A percentile compares a stretch with the other conserved stretches of the same genome.
Evolutionary conservation across 2,329 filamentous ascomycete species (phyloP).

Genomic region (Cercospora sesami): DNA sequence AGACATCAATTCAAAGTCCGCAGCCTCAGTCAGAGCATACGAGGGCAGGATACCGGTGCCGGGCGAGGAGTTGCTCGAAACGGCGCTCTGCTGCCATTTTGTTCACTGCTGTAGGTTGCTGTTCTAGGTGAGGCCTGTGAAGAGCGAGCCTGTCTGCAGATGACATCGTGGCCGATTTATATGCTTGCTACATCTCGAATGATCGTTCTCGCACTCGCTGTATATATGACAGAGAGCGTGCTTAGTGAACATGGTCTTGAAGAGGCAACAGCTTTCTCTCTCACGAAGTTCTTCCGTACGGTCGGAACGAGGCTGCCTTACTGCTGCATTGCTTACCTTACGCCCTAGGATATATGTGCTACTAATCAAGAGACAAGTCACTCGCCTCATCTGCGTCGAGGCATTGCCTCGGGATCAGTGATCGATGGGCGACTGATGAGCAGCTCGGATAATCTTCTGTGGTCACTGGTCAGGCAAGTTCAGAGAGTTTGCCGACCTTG

Average conservation of each 20-base stretch:
- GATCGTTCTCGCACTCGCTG: background rate
- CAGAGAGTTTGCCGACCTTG: background rate
- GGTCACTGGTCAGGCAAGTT: background rate
- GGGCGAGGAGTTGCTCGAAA: background rate
- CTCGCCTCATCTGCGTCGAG: background rate
- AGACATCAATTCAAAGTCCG: background rate
- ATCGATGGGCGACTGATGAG: background rate
- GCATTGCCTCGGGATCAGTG: background rate
- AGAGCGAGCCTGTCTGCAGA: background rate
- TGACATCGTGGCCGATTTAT: background rate
- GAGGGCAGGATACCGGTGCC: background rate
- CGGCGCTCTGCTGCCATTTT: background rate
- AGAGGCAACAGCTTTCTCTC: background rate
- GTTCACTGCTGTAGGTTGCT: background rate
- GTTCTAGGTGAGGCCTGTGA: background rate
- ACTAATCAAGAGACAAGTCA: background rate
- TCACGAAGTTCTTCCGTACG: background rate
- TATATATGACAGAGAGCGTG: background rate
- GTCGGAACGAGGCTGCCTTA: background rate
- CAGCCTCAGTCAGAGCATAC: background rate
- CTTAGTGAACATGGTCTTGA: background rate
- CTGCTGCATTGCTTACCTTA: background rate
- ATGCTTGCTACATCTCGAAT: background rate
- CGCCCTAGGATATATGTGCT: background rate
- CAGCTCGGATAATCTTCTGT: background rate